Percentiles rank a stretch among this genome's conserved stretches.
phyloP scores from a whole-genome alignment of 129 eudicot genomes.

The Lonicera japonica region DNA sequence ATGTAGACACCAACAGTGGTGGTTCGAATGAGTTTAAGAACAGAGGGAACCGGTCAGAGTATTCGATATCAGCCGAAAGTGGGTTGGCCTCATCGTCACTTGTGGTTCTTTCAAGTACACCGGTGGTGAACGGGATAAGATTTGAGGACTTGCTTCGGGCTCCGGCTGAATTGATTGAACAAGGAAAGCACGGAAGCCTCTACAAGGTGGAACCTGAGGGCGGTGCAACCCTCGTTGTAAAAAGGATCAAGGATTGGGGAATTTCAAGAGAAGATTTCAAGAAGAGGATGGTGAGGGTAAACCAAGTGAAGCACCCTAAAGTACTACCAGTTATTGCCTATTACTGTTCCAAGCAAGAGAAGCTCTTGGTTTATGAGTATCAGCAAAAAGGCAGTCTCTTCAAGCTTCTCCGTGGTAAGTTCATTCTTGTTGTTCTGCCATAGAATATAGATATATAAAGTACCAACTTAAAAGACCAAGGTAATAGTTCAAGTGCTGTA shows the following conservation, averaged over 20 bases:
- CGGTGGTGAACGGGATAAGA: constrained; percentile 45
- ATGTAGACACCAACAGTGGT: constrained; percentile 21
- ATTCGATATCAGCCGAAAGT: constrained; percentile 49
- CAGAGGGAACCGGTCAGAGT: constrained; percentile 43
- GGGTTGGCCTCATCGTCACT: constrained; percentile 42
- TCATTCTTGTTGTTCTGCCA: background rate
- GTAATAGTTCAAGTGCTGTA: too few relatives aligned
- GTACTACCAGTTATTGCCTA: constrained; percentile 53
- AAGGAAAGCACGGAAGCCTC: constrained; percentile 66
- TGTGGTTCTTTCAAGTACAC: constrained; percentile 38
- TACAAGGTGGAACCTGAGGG: constrained; percentile 50
- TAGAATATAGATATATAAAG: too few relatives aligned
- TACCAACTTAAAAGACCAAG: too few relatives aligned
- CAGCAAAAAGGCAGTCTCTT: constrained; percentile 67
- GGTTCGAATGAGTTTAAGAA: constrained; percentile 35
- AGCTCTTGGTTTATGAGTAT: constrained; percentile 65
- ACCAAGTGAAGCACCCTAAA: constrained; percentile 50
- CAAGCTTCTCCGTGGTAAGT: constrained; percentile 62
- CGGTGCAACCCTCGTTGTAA: constrained; percentile 47
- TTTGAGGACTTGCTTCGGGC: constrained; percentile 68
- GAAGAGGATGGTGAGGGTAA: constrained; percentile 60
- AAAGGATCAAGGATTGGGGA: constrained; percentile 67
- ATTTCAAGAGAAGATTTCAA: constrained; percentile 56
- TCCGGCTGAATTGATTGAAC: constrained; percentile 66
- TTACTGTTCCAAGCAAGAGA: constrained; percentile 72